Conservation (phyloP, 1,139 yeast genomes). For the Arxiozyma bovina region DNA sequence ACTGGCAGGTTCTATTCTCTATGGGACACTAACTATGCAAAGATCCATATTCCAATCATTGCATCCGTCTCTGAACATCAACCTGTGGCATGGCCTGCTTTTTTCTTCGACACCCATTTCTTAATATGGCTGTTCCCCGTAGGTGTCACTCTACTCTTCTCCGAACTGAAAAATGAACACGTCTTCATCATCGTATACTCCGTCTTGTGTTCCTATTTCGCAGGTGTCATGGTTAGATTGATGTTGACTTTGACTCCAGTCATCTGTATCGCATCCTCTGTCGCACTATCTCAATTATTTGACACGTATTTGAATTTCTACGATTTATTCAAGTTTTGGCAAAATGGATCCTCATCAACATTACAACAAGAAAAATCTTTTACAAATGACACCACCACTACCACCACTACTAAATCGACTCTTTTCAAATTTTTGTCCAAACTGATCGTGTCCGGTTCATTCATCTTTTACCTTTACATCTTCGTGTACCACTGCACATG, state of each 20-base stretch:
- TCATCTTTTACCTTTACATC: slow-evolving; percentile 63
- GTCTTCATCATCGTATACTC: slow-evolving; percentile 86
- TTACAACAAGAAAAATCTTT: slow-evolving; percentile 4
- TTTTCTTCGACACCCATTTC: slow-evolving; percentile 87
- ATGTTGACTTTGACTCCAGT: slow-evolving; percentile 96
- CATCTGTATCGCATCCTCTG: slow-evolving; percentile 84
- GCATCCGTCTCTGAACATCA: slow-evolving; percentile 99
- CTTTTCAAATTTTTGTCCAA: slow-evolving; percentile 1
- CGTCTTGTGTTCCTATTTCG: slow-evolving; percentile 89
- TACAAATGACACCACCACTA: no score
- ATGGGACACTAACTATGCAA: slow-evolving; percentile 97
- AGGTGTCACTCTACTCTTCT: slow-evolving; percentile 84
- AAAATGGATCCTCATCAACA: slow-evolving; percentile 5
- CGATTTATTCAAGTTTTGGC: slow-evolving; percentile 27
- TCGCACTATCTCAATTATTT: slow-evolving; percentile 75
- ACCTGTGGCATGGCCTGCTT: slow-evolving; percentile 99
- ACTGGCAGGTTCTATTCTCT: slow-evolving; percentile 97
- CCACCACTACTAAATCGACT: not conserved
- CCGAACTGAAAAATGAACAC: slow-evolving; percentile 85
- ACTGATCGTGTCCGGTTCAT: slow-evolving; percentile 56
- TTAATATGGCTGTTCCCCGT: slow-evolving; percentile 98
- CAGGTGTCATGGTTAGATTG: slow-evolving; percentile 98
- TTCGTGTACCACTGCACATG: slow-evolving; percentile 95
- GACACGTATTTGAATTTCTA: slow-evolving; percentile 73
- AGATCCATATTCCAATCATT: slow-evolving; percentile 95